Conservation (phyloP, 2,329 filamentous ascomycete genomes). For the Cladosporium sp. region DNA sequence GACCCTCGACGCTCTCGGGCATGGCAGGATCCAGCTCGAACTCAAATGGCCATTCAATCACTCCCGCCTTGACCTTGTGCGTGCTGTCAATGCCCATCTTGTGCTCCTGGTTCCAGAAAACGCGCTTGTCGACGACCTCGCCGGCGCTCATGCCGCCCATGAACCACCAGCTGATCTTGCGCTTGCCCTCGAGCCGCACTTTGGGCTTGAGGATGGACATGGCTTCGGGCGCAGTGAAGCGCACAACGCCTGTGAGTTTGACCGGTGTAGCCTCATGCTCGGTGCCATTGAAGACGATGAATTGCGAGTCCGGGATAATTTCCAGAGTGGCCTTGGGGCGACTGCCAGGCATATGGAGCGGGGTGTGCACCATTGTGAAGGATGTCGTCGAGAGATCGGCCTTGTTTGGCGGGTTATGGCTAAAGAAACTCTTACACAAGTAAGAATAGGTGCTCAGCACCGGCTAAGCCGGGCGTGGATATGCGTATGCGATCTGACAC, state of each 20-base stretch:
- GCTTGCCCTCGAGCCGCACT: conserved; percentile 48
- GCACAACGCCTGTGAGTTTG: conserved; percentile 48
- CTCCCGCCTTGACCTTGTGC: conserved; percentile 52
- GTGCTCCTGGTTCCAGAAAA: conserved; percentile 48
- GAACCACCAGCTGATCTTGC: conserved; percentile 47
- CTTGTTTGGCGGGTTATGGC: neutral
- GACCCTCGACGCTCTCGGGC: conserved; percentile 87
- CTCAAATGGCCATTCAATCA: conserved; percentile 53
- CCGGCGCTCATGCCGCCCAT: conserved; percentile 38
- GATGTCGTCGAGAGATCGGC: conserved; percentile 17
- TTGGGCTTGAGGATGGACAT: conserved; percentile 50
- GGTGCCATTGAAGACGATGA: conserved; percentile 52
- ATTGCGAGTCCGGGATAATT: conserved; percentile 49
- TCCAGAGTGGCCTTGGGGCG: conserved; percentile 35
- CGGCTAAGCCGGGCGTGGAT: conserved; percentile 5
- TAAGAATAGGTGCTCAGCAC: conserved; percentile 1
- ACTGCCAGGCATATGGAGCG: conserved; percentile 24
- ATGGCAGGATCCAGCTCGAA: conserved; percentile 49
- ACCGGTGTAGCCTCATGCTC: conserved; percentile 47
- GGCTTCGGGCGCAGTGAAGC: conserved; percentile 49
- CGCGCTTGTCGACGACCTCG: conserved; percentile 48
- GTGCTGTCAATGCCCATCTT: conserved; percentile 48
- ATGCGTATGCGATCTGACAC: neutral
- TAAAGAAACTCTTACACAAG: neutral
- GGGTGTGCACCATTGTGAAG: conserved; percentile 33